Evolutionary conservation across 2,329 filamentous ascomycete genomes (phyloP).

Genomic region (Exserohilum turcica): DNA sequence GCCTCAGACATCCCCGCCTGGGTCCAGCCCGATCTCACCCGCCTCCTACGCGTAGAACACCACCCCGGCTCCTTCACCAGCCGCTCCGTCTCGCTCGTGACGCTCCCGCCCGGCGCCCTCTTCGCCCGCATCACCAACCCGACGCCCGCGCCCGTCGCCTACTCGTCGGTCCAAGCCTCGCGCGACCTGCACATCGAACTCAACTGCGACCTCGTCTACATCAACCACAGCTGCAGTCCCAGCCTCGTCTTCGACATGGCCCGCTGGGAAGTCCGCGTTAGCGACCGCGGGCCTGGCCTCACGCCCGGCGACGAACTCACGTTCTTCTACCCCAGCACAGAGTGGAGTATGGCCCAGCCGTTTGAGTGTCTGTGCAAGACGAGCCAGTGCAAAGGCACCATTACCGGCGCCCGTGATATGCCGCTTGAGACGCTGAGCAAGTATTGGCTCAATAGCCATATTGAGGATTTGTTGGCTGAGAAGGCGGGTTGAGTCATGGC

Average conservation of each 20-base stretch:
- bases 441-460: constrained; percentile 52
- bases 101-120: constrained; percentile 57
- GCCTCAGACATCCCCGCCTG: constrained; percentile 38
- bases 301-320: constrained; percentile 50
- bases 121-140: constrained; percentile 57
- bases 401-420: constrained; percentile 69
- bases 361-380: constrained; percentile 69
- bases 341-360: constrained; percentile 75
- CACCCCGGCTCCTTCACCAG: constrained; percentile 49
- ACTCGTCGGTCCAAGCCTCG: constrained; percentile 59
- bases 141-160: constrained; percentile 53
- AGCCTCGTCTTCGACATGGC: constrained; percentile 60
- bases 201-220: constrained; percentile 61
- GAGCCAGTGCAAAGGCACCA: constrained; percentile 63
- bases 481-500: too few relatives aligned
- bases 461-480: constrained; percentile 40
- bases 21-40: constrained; percentile 47
- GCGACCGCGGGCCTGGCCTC: constrained; percentile 39
- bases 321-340: constrained; percentile 78
- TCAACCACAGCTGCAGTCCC: constrained; percentile 62
- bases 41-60: constrained; percentile 48
- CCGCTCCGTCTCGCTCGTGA: constrained; percentile 55
- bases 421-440: constrained; percentile 58
- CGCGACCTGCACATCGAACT: constrained; percentile 59
- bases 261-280: constrained; percentile 60